Percentiles rank a stretch among this genome's conserved stretches.
These are phyloP conservation scores for Periconia digitata DNA, from an alignment of 2,329 filamentous ascomycete genomes.

Conservation along the genomic window DNA sequence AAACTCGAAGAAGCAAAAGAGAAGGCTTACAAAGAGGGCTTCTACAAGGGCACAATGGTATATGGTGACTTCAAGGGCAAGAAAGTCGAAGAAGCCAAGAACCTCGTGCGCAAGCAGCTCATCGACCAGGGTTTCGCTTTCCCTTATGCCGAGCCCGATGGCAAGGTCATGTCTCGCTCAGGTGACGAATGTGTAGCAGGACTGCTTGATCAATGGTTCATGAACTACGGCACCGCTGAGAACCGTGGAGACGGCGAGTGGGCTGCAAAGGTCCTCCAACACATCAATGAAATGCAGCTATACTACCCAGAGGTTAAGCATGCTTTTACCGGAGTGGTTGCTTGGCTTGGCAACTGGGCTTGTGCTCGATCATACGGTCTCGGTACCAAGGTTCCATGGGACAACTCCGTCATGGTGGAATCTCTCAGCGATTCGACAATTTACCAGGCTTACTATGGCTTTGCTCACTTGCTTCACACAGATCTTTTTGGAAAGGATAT, in stretches of 20 bases:
- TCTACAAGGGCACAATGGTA: conserved; percentile 90
- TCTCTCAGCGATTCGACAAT: conserved; percentile 88
- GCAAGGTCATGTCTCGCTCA: conserved; percentile 81
- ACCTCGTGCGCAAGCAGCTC: conserved; percentile 77
- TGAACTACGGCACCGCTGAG: conserved; percentile 76
- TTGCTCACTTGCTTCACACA: conserved; percentile 68
- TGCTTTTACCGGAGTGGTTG: conserved; percentile 77
- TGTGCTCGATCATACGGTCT: conserved; percentile 90
- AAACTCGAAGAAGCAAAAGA: conserved; percentile 94
- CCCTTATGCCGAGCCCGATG: conserved; percentile 90
- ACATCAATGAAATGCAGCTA: conserved; percentile 66
- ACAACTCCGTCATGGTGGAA: conserved; percentile 86
- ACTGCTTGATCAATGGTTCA: conserved; percentile 94
- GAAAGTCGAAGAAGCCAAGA: conserved; percentile 83
- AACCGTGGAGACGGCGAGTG: conserved; percentile 73
- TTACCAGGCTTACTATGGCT: conserved; percentile 75
- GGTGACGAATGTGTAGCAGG: conserved; percentile 92
- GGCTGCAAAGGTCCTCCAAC: conserved; percentile 65
- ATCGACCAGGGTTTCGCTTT: conserved; percentile 80
- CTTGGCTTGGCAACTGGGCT: conserved; percentile 86
- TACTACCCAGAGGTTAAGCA: conserved; percentile 64
- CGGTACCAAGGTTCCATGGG: conserved; percentile 94
- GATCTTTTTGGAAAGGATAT: conserved; percentile 76
- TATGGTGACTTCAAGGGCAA: conserved; percentile 86
- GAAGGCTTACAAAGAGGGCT: conserved; percentile 93